Base-by-base conservation (phyloP, 805 yeast species). In the Candida sithepensis region DNA sequence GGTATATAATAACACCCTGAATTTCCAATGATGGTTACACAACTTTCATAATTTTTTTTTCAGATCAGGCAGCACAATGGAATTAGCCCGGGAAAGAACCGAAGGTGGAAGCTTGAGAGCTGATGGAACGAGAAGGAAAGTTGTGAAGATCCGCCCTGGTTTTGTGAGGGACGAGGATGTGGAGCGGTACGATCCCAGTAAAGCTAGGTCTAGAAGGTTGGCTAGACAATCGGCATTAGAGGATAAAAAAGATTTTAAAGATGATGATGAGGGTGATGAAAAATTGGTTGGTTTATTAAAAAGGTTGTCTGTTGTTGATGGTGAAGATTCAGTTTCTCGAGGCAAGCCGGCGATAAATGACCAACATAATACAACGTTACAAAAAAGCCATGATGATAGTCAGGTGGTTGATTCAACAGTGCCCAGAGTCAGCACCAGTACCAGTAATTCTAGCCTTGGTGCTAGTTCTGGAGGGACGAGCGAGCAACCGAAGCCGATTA, bases 81-180 rank as follows among this genome's bases (percentile, higher is more conserved):
- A 22, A 30, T n/a, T 24, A 16, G 21, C n/a, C 20, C 16, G n/a
- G 14, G 49, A 39, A 18, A 46, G 14, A 38, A 18, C 39, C 2
- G 48, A 44, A 16, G 66, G 63, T 3, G 65, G 65, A 3, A 45
- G 63, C 1, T 24, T 52, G 16, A 51, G 65, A 37, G 32, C 59
- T 16, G 64, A 62, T 48, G 65, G 64, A 1, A 42, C 64, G 2
- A 53, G 54, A 41, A 42, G 65, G 39, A 51, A 54, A 40, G 40
- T 45, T 2, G 41, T 59, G 3, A 58, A 47, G 23, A 53, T 59
- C 7, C 47, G 60, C 40, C 59, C 58, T 1, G 66, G 66, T 0
- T 62, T 43, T 41, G 46, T 51, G 7, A 56, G 63, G 12, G 39
- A 42, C 8, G 62, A 58, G 13, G 61, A 59, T 28, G 42, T 53